These are phyloP conservation scores for Hymenotorrendiella dingleyae DNA, from an alignment of 2,329 filamentous ascomycete genomes.

Conservation along the genomic window DNA sequence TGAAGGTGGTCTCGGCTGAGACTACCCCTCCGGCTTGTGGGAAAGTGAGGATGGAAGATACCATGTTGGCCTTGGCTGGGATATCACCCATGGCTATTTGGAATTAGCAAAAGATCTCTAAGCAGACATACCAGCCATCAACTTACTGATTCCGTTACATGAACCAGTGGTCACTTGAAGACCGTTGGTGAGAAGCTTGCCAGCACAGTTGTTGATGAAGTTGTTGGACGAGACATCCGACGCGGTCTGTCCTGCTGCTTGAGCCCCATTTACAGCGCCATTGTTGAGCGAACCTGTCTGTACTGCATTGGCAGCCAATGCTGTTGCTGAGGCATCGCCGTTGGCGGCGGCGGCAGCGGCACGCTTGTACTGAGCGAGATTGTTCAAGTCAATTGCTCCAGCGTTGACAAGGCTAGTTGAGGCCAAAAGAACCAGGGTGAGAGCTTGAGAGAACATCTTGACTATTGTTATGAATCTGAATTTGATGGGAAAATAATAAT, in stretches of 20 bases:
- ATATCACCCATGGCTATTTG: conserved; percentile 32
- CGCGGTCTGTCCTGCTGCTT: conserved; percentile 22
- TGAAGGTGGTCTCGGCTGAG: conserved; percentile 15
- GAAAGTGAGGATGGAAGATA: conserved; percentile 26
- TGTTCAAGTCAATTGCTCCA: conserved; percentile 15
- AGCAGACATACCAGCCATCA: not conserved
- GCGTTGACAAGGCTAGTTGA: conserved; percentile 19
- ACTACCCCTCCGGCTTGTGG: conserved; percentile 15
- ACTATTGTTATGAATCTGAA: not conserved
- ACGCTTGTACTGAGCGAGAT: conserved; percentile 9
- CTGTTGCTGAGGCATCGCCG: conserved; percentile 14
- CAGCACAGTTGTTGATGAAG: conserved; percentile 31
- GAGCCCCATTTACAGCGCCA: conserved; percentile 23
- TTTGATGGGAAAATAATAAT: conserved; percentile 5
- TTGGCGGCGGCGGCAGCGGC: not conserved
- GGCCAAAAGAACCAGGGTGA: conserved; percentile 20
- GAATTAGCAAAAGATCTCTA: not conserved
- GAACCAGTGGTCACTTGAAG: conserved; percentile 51
- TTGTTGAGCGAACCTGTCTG: conserved; percentile 27
- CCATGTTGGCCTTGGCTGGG: conserved; percentile 27
- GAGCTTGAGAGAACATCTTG: conserved; percentile 23
- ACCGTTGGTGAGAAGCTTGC: conserved; percentile 51
- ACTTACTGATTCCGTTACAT: conserved; percentile 45
- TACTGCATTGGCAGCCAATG: conserved; percentile 21
- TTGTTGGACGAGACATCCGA: conserved; percentile 29